Base-by-base conservation (phyloP, 2,329 filamentous ascomycete genomes). In the Cladosporium sphaerospermum region DNA sequence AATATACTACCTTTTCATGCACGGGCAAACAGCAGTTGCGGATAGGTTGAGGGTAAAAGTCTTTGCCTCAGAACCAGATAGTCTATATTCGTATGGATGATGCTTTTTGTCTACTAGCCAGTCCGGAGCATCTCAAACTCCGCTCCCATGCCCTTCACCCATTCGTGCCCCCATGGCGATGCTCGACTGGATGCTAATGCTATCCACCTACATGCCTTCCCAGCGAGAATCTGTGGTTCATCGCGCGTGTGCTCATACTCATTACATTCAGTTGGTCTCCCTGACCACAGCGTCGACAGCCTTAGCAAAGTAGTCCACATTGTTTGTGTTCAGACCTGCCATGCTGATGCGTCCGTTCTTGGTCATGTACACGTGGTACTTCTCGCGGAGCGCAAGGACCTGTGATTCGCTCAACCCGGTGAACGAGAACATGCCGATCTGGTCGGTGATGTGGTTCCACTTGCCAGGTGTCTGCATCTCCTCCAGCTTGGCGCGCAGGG, bases 401-500 rank as follows among this genome's bases (percentile, higher is more conserved):
- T 93, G 88, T 57, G 80, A 68, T 73, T 90, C 86, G 10, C 71
- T 80, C 68, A 95, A 73, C 10, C 89, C 89, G 1, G 89, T 95
- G 71, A 95, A 99, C 71, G 86, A 92, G 76, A 99, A 99, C 93
- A 99, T 99, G 75, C 93, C 93, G 68, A 99, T 99, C 79, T 99
- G 93, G 65, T 95, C 88, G 13, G 91, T 96, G 69, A 99, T 95
- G 74, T 99, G 93, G 67, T 91, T 89, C 93, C 93, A 99, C 11
- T 81, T 86, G 32, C 92, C 92, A 0, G 92, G 92, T 0, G 93
- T 96, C 31, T 82, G 83, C 55, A 92, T 80, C 66, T 84, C 82
- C 74, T 97, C 92, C 9, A 99, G 82, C 72, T 91, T 89, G 53
- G 76, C 74, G 47, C 89, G 82, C 62, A 99, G 75, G 3, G 81